Evolutionary conservation across 2,329 filamentous ascomycete species (phyloP).

Genomic region (Fusarium heterosporum): DNA sequence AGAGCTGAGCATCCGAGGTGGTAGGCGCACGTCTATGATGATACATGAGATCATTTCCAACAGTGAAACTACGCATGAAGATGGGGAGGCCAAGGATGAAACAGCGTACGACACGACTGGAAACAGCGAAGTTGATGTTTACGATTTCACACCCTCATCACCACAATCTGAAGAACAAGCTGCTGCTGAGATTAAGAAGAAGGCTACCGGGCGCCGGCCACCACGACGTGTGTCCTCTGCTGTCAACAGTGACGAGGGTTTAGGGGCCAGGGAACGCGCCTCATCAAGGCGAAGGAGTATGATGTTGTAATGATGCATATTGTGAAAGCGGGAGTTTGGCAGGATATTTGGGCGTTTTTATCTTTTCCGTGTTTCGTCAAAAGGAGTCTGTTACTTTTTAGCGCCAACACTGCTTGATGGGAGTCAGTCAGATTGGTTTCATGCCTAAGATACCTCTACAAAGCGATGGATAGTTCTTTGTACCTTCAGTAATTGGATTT

Average conservation of each 20-base stretch:
- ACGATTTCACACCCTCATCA: conserved; percentile 66
- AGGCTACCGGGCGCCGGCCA: conserved; percentile 50
- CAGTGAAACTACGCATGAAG: conserved; percentile 23
- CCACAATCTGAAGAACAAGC: conserved; percentile 53
- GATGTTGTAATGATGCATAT: conserved; percentile 63
- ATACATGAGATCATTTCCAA: conserved; percentile 28
- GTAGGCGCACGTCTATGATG: conserved; percentile 55
- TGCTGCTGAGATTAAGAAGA: conserved; percentile 40
- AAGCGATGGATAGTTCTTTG: conserved; percentile 49
- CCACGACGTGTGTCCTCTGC: conserved; percentile 56
- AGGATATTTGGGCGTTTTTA: conserved; percentile 46
- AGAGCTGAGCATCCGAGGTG: conserved; percentile 55
- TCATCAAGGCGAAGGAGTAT: conserved; percentile 66
- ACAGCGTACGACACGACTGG: conserved; percentile 38
- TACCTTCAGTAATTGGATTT: conserved; percentile 50
- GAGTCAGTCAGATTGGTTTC: conserved; percentile 47
- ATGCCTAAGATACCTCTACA: conserved; percentile 51
- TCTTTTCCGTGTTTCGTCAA: conserved; percentile 38
- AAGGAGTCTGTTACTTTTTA: conserved; percentile 43
- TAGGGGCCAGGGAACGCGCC: conserved; percentile 46
- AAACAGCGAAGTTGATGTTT: conserved; percentile 59
- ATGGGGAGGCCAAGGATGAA: conserved; percentile 29
- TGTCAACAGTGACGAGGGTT: conserved; percentile 52
- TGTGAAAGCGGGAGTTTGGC: conserved; percentile 38
- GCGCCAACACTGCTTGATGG: conserved; percentile 44